These are phyloP conservation scores for Pseudonitzschia multiseries DNA, from an alignment of 108 stramenopile species.

Conservation along the genomic window DNA sequence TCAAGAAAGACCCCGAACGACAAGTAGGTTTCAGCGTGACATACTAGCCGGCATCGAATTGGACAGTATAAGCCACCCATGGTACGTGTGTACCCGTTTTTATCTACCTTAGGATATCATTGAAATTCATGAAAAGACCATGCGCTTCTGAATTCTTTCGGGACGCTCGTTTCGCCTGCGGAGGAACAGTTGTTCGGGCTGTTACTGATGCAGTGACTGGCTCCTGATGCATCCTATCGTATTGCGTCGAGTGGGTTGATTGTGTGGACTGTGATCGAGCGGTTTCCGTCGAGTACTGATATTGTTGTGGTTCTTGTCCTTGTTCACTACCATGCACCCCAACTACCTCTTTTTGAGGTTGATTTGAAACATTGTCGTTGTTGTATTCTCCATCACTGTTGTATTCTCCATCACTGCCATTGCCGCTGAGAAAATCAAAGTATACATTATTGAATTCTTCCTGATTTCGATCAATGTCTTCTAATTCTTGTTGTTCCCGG, in stretches of 20 bases:
- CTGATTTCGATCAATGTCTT: background rate
- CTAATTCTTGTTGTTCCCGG: background rate
- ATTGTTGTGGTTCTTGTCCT: background rate
- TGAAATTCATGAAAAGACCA: constrained; percentile 44
- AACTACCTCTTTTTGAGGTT: background rate
- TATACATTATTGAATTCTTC: background rate
- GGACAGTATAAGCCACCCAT: background rate
- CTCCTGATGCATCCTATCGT: background rate
- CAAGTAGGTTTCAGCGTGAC: no score
- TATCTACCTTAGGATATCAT: constrained; percentile 22
- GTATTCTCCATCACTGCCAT: background rate
- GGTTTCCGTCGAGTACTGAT: background rate
- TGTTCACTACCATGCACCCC: background rate
- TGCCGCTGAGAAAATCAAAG: background rate
- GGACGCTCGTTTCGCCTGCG: background rate
- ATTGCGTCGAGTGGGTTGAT: background rate
- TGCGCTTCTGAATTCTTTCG: constrained; percentile 29
- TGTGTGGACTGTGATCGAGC: background rate
- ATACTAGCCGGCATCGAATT: no score
- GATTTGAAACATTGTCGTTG: background rate
- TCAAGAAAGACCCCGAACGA: no score
- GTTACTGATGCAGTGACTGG: background rate
- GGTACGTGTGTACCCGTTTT: background rate
- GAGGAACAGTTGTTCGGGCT: background rate
- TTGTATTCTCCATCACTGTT: background rate